Evolutionary conservation across 2,329 filamentous ascomycete species (phyloP).

Genomic region (Trichophyton benhamiae): DNA sequence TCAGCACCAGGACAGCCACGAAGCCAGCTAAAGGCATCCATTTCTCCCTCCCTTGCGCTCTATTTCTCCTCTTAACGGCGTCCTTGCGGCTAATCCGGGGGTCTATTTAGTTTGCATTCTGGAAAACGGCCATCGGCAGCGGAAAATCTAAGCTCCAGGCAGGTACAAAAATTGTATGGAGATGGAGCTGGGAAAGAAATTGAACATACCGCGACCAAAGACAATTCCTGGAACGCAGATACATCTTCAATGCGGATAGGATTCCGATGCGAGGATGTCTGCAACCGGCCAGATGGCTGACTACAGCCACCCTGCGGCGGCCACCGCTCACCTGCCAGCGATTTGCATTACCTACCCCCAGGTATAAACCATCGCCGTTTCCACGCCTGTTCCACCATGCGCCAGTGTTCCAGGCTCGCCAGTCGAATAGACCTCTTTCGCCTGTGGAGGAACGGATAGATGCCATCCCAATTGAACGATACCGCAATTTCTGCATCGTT

Average conservation of each 20-base stretch:
- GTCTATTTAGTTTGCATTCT: background rate
- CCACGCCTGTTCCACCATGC: slow-evolving; percentile 24
- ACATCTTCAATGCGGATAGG: slow-evolving; percentile 16
- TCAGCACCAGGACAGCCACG: no score
- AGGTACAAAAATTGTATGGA: background rate
- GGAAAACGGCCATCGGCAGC: background rate
- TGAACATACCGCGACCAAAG: background rate
- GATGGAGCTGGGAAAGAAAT: background rate
- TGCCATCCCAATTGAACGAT: slow-evolving; percentile 40
- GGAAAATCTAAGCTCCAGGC: background rate
- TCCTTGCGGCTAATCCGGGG: background rate
- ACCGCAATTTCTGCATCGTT: slow-evolving; percentile 95
- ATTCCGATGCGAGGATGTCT: slow-evolving; percentile 37
- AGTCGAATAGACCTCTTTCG: slow-evolving; percentile 22
- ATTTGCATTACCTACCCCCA: slow-evolving; percentile 15
- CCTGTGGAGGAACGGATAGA: slow-evolving; percentile 47
- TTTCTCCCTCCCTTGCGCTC: background rate
- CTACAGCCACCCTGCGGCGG: slow-evolving; percentile 27
- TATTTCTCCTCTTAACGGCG: background rate
- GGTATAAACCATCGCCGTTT: slow-evolving; percentile 13
- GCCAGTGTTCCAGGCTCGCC: slow-evolving; percentile 10
- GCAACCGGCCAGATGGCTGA: slow-evolving; percentile 36
- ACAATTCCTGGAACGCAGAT: background rate
- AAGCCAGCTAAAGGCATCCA: no score
- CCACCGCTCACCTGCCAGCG: slow-evolving; percentile 20